Percentiles rank a stretch among this genome's conserved stretches.
These are phyloP conservation scores for Tripterygium wilfordii DNA, from an alignment of 177 flowering plant species.

Conservation along the genomic window DNA sequence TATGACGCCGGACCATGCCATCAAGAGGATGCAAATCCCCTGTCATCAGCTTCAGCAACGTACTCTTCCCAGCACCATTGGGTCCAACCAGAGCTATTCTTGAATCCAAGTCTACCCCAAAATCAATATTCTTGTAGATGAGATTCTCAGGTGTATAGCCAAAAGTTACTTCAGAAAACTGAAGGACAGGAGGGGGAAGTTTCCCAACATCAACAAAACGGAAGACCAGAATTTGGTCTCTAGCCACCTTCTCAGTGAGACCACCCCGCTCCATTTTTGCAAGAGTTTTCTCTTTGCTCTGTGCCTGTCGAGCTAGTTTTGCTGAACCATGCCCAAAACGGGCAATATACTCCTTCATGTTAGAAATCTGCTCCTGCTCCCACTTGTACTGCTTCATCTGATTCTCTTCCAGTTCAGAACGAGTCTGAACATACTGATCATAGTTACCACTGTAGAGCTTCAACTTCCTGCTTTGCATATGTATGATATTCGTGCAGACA, in stretches of 20 bases:
- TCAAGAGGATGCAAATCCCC: constrained; percentile 79
- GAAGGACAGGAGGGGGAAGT: constrained; percentile 97
- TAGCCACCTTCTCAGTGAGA: constrained; percentile 75
- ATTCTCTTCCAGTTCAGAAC: constrained; percentile 87
- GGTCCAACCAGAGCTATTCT: constrained; percentile 90
- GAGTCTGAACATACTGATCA: constrained; percentile 92
- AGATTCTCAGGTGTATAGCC: constrained; percentile 89
- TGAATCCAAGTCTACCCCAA: constrained; percentile 94
- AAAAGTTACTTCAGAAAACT: constrained; percentile 85
- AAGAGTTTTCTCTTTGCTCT: constrained; percentile 95
- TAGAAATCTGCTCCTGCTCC: constrained; percentile 96
- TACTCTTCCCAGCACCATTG: constrained; percentile 95
- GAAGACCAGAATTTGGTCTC: constrained; percentile 73
- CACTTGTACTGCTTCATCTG: constrained; percentile 97
- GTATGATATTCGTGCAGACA: constrained; percentile 92
- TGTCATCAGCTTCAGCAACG: constrained; percentile 89
- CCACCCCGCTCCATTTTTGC: constrained; percentile 99
- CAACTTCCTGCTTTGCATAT: constrained; percentile 82
- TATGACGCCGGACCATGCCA: constrained; percentile 89
- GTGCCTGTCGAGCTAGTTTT: constrained; percentile 94
- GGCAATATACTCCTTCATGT: constrained; percentile 95
- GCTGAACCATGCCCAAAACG: constrained; percentile 98
- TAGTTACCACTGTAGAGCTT: constrained; percentile 83
- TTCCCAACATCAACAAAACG: constrained; percentile 91
- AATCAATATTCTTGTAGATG: constrained; percentile 79